Percentiles rank a stretch among this genome's conserved stretches.
Conservation (phyloP, 441 rosid species). For the Hypseocharis bilobata region DNA sequence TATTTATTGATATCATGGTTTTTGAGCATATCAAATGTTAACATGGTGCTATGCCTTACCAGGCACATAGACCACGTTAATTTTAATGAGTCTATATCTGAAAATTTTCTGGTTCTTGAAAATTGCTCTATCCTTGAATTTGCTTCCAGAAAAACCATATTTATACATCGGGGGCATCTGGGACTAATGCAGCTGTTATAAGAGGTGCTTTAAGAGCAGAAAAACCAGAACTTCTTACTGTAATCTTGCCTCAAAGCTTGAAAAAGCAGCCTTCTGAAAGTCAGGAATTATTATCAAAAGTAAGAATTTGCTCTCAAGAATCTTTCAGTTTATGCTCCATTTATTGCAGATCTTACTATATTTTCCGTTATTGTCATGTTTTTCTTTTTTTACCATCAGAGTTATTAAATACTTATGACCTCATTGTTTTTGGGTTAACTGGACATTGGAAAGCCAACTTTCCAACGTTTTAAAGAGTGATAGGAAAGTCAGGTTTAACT, state of each 20-base stretch:
- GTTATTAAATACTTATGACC: background rate
- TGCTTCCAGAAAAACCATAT: constrained; percentile 81
- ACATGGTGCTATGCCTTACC: background rate
- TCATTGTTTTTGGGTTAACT: background rate
- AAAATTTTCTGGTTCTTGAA: constrained; percentile 24
- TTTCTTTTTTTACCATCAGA: background rate
- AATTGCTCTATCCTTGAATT: constrained; percentile 4
- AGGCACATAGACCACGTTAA: constrained; percentile 3
- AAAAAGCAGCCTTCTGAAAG: constrained; percentile 93
- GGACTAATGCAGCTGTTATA: constrained; percentile 94
- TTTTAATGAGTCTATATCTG: background rate
- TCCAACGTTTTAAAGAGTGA: background rate
- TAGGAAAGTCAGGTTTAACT: background rate
- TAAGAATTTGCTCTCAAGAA: constrained; percentile 24
- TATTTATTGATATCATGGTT: background rate
- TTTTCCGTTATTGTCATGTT: background rate
- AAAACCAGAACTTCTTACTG: constrained; percentile 82
- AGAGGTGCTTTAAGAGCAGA: constrained; percentile 97
- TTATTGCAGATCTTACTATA: background rate
- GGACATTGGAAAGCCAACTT: background rate
- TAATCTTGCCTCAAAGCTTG: constrained; percentile 82
- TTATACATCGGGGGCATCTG: constrained; percentile 92
- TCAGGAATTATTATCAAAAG: constrained; percentile 79
- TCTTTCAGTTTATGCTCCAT: constrained; percentile 4
- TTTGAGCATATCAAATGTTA: constrained; percentile 5